Conservation (phyloP, 1,139 yeast genomes). For the Yarrowia galli region DNA sequence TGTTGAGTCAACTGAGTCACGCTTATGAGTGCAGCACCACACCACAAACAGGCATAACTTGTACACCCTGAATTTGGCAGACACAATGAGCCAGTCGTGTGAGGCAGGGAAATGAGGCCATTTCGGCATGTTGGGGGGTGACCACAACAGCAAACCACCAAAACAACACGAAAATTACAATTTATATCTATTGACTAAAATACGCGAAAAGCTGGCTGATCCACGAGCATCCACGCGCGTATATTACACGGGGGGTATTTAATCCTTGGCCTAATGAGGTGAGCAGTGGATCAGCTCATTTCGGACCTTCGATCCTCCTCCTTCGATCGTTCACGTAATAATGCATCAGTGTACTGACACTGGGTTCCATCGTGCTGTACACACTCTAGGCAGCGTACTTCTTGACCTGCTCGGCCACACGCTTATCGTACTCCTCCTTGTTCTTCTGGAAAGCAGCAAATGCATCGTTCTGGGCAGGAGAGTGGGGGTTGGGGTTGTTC, state of each 20-base stretch:
- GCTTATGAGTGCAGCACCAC: background rate
- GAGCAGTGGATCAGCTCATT: background rate
- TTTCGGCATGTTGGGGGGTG: background rate
- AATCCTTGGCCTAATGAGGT: background rate
- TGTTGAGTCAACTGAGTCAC: slow-evolving; percentile 38
- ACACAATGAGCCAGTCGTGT: no score
- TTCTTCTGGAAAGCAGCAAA: slow-evolving; percentile 70
- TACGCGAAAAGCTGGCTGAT: background rate
- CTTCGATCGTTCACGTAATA: background rate
- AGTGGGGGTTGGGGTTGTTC: slow-evolving; percentile 88
- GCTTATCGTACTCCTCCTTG: slow-evolving; percentile 76
- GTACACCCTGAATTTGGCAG: no score
- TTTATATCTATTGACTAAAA: slow-evolving; percentile 7
- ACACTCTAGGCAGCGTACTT: slow-evolving; percentile 59
- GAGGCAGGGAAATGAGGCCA: background rate
- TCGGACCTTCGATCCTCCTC: background rate
- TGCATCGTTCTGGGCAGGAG: slow-evolving; percentile 98
- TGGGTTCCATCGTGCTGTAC: no score
- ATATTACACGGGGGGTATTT: background rate
- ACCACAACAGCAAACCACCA: background rate
- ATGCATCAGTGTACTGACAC: background rate
- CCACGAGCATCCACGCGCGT: slow-evolving; percentile 7
- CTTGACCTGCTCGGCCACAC: slow-evolving; percentile 82
- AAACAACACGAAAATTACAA: background rate
- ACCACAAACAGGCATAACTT: no score